Evolutionary conservation across 225 moss, liverwort and hornwort species (phyloP).

Genomic region (Physcomitrellopsis africana): DNA sequence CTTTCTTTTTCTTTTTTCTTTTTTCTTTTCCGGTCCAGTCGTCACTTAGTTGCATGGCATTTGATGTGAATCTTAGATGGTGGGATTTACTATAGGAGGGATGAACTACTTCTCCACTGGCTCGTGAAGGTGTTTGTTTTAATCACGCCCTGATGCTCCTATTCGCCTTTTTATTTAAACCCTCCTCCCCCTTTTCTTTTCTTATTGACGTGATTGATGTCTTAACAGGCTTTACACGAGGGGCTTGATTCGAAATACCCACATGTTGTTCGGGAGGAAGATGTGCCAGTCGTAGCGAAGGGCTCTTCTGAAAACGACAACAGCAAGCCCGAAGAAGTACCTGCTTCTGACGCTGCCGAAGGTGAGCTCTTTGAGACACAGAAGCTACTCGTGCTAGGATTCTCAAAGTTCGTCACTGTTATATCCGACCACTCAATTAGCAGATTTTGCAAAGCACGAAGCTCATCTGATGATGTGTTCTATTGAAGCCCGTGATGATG

Average conservation of each 20-base stretch:
- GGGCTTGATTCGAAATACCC: constrained; percentile 33
- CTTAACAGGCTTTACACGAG: constrained; percentile 19
- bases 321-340: constrained; percentile 23
- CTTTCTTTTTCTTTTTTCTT: no score
- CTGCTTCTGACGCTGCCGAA: constrained; percentile 41
- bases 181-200: background rate
- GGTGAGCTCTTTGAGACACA: constrained; percentile 33
- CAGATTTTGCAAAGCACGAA: background rate
- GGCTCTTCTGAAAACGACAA: background rate
- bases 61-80: background rate
- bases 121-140: no score
- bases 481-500: background rate
- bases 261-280: constrained; percentile 57
- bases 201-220: background rate
- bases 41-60: no score
- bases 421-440: background rate
- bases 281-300: constrained; percentile 17
- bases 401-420: background rate
- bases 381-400: background rate
- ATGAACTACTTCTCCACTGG: background rate
- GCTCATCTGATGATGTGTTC: background rate
- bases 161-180: background rate
- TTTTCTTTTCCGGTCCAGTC: no score
- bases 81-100: background rate
- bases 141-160: no score